Conservation (phyloP, 208 protist species). For the Angomonas ambiguus region DNA sequence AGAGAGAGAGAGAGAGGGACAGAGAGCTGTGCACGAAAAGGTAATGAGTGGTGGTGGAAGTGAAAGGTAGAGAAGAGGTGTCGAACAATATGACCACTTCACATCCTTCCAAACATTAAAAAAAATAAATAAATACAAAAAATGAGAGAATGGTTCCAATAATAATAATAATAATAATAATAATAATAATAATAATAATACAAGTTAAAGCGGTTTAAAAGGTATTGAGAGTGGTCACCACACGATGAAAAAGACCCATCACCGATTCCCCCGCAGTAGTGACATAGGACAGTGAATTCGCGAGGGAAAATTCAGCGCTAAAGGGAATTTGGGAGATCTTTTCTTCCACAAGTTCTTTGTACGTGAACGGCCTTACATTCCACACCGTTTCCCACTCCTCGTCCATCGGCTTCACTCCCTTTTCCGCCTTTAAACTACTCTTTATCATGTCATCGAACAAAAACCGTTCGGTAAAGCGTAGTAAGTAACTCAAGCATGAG, state of each 20-base stretch:
- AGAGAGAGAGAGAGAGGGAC: neutral
- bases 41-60: slow-evolving; percentile 6
- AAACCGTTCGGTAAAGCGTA: neutral
- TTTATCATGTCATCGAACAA: neutral
- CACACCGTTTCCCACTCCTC: neutral
- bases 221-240: neutral
- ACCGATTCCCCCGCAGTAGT: neutral
- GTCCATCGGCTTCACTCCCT: neutral
- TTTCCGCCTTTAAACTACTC: neutral
- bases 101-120: too few species aligned
- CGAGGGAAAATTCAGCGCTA: neutral
- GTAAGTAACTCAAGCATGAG: neutral
- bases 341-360: neutral
- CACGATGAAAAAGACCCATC: neutral
- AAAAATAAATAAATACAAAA: neutral
- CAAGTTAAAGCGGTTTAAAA: neutral
- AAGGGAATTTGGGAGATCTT: neutral
- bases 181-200: neutral
- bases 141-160: neutral
- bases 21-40: neutral
- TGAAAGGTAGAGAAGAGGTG: neutral
- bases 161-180: neutral
- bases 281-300: neutral
- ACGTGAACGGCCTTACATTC: neutral
- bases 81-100: neutral